phyloP scores from a whole-genome alignment of 345 rosid species.

The Brassica rapa region DNA sequence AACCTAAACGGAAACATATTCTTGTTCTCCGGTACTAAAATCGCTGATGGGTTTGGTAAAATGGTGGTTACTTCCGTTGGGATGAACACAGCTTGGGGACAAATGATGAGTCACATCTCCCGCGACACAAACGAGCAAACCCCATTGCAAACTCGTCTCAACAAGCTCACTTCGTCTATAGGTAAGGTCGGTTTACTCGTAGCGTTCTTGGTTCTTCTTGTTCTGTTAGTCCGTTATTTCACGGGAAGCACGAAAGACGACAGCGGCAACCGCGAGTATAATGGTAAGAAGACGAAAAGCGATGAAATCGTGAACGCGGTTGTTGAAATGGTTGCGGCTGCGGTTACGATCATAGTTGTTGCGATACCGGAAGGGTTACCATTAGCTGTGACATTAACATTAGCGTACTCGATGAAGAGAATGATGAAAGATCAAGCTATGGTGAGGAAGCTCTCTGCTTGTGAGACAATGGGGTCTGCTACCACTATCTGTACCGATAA shows the following conservation, averaged over 20 bases:
- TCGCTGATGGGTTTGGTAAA: conserved; percentile 54
- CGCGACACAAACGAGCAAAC: conserved; percentile 53
- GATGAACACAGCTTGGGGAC: conserved; percentile 73
- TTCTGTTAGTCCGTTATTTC: conserved; percentile 64
- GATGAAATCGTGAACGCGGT: conserved; percentile 57
- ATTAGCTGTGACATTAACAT: conserved; percentile 73
- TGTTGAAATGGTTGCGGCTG: conserved; percentile 63
- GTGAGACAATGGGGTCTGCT: conserved; percentile 89
- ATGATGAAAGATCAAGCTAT: conserved; percentile 83
- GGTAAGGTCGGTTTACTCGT: conserved; percentile 67
- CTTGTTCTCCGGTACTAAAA: conserved; percentile 64
- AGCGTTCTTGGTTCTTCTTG: conserved; percentile 63
- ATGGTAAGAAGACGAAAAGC: conserved; percentile 47
- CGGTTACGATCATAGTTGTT: conserved; percentile 75
- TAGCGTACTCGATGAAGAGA: conserved; percentile 79
- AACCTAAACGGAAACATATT: conserved; percentile 45
- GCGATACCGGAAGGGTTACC: conserved; percentile 87
- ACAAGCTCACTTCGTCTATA: conserved; percentile 63
- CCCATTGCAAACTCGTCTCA: conserved; percentile 65
- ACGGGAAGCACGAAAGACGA: conserved; percentile 64
- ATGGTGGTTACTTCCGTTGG: conserved; percentile 78
- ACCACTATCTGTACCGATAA: conserved; percentile 73
- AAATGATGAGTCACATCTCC: conserved; percentile 68
- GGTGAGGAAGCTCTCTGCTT: conserved; percentile 78
- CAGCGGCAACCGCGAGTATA: conserved; percentile 49